These are phyloP conservation scores for Fusarium xylarioides DNA, from an alignment of 2,329 filamentous ascomycete species.

Conservation along the genomic window DNA sequence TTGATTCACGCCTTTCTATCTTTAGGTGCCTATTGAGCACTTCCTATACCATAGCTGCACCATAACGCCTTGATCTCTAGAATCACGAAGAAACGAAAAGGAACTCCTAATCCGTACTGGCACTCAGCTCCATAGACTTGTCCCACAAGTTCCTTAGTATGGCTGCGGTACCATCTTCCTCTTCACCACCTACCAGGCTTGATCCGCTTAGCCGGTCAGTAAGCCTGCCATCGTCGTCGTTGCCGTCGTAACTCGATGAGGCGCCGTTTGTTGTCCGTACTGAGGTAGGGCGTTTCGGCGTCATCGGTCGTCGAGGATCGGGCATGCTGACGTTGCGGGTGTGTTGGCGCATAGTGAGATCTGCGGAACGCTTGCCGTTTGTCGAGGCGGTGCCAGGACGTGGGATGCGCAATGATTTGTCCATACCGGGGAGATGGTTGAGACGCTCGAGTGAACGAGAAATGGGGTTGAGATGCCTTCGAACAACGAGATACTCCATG, in stretches of 20 bases:
- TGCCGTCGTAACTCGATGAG: constrained; percentile 58
- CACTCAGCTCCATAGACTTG: constrained; percentile 65
- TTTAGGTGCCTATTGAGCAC: constrained; percentile 21
- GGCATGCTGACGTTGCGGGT: constrained; percentile 53
- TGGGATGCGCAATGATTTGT: constrained; percentile 61
- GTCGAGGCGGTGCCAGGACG: constrained; percentile 50
- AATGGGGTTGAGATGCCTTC: constrained; percentile 76
- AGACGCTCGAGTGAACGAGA: constrained; percentile 65
- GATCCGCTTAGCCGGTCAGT: constrained; percentile 59
- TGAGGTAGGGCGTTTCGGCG: constrained; percentile 48
- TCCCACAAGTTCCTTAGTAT: constrained; percentile 70
- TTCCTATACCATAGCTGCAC: constrained; percentile 13
- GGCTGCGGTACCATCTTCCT: constrained; percentile 60
- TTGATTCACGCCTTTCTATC: constrained; percentile 19
- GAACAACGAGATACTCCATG: constrained; percentile 78
- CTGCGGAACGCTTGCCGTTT: constrained; percentile 49
- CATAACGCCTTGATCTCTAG: constrained; percentile 12
- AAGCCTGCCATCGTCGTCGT: constrained; percentile 54
- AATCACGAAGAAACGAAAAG: constrained; percentile 11
- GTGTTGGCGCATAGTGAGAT: constrained; percentile 49
- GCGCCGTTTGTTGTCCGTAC: constrained; percentile 49
- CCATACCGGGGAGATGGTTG: constrained; percentile 58
- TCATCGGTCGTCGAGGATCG: constrained; percentile 44
- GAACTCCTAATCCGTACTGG: constrained; percentile 50
- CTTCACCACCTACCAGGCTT: constrained; percentile 59